Evolutionary conservation across 208 protist species (phyloP), one percentile per base, ranked within the genome.

Genomic region (Acanthamoeba culbertsoni): DNA sequence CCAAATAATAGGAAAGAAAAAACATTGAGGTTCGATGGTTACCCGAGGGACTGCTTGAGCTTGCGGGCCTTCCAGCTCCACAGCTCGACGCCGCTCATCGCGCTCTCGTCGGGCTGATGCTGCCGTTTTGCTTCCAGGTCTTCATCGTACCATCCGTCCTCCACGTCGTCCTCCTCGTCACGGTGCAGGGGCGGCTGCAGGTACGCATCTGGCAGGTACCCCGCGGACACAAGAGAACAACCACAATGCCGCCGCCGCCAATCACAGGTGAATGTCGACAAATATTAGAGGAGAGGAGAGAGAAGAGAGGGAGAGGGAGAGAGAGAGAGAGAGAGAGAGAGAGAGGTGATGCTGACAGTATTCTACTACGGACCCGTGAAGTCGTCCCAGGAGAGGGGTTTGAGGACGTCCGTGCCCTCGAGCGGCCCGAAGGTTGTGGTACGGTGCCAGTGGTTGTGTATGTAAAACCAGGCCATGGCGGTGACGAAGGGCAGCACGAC

Each of bases 401-500:
- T 43, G 68, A 79, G 8, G 0, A 79, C 68, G 26, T 79, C 68
- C 14, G 68, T 79, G 10, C 68, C 68, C 26, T 79, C 68, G 23
- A 79, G 68, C 26, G 68, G 68, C 16, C 68, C 68, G 14, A 14
- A 43, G 40, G 10, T 43, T 18, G 68, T 79, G 10, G 68, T 79
- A 42, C 33, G 68, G 68, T 63, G 26, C 53, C 55, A 90, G 35
- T 65, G 31, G 26, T 6, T 2, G 42, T 65, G 82, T 6, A 90
- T 40, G 35, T 2, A 18, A 14, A 68, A 40, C 82, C 82, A 90
- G 10, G 65, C 5, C 4, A 63, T 4, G 37, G 55, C 55, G 14
- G 82, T 90, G 82, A 90, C 45, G 55, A 90, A 68, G 82, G 82
- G 82, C 31, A 90, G 28, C 18, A 43, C 53, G 18, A 65, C 31